Evolutionary conservation across 1,284 basidiomycete genomes (phyloP).

Genomic region (Caloboletus firmus): DNA sequence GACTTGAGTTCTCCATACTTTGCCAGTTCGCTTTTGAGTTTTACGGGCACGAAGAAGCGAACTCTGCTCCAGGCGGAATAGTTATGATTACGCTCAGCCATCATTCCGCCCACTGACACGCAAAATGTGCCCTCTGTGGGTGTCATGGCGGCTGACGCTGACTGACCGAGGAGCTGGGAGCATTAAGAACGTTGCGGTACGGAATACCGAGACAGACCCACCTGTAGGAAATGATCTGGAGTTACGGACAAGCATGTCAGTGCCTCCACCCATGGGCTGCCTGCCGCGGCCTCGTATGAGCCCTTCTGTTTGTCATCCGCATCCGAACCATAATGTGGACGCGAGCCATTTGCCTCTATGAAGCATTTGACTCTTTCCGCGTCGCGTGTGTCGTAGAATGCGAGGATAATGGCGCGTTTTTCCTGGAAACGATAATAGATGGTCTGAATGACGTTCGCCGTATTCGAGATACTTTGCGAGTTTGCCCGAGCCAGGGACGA

Average conservation of each 20-base stretch:
- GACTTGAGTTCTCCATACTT: slow-evolving; percentile 37
- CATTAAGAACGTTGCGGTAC: slow-evolving; percentile 1
- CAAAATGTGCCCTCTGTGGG: slow-evolving; percentile 43
- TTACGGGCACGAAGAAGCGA: slow-evolving; percentile 31
- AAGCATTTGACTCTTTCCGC: slow-evolving; percentile 48
- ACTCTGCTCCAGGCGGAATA: slow-evolving; percentile 22
- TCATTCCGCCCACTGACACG: slow-evolving; percentile 37
- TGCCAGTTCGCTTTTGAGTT: slow-evolving; percentile 32
- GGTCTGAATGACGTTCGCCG: slow-evolving; percentile 44
- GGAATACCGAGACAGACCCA: slow-evolving; percentile 9
- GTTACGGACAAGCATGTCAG: slow-evolving; percentile 35
- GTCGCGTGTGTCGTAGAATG: slow-evolving; percentile 62
- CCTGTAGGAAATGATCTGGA: slow-evolving; percentile 33
- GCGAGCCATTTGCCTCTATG: slow-evolving; percentile 36
- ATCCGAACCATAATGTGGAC: slow-evolving; percentile 18
- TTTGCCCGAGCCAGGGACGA: slow-evolving; percentile 10
- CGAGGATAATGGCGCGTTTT: slow-evolving; percentile 54
- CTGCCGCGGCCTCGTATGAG: slow-evolving; percentile 20
- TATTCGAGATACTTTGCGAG: slow-evolving; percentile 8
- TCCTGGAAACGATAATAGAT: slow-evolving; percentile 50
- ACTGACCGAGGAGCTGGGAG: slow-evolving; percentile 43
- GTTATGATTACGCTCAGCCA: slow-evolving; percentile 20
- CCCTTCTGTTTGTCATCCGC: slow-evolving; percentile 25
- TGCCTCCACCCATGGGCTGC: slow-evolving; percentile 22
- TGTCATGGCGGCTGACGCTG: slow-evolving; percentile 38